Percentiles rank a stretch among this genome's conserved stretches.
These are phyloP conservation scores for Clavispora santaluciae DNA, from an alignment of 805 yeast species.

Conservation along the genomic window DNA sequence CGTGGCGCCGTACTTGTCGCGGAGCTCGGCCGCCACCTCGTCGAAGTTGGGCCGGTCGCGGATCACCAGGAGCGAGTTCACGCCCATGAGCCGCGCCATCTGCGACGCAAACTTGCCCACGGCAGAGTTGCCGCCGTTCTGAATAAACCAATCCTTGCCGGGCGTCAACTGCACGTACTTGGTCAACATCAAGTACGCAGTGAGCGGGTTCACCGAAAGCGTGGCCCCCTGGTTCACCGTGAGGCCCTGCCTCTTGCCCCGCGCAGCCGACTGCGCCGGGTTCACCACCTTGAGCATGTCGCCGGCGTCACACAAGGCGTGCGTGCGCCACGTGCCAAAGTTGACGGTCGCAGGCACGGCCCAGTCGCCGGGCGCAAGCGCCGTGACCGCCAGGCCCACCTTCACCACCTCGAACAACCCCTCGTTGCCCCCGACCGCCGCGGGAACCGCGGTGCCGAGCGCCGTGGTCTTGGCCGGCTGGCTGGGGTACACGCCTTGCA, in stretches of 20 bases:
- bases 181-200: slow-evolving; percentile 85
- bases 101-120: slow-evolving; percentile 92
- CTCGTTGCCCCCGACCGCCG: slow-evolving; percentile 19
- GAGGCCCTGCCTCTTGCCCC: slow-evolving; percentile 29
- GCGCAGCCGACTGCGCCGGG: slow-evolving; percentile 41
- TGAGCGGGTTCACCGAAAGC: slow-evolving; percentile 84
- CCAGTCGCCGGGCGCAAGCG: slow-evolving; percentile 59
- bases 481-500: slow-evolving; percentile 44
- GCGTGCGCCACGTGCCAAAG: slow-evolving; percentile 93
- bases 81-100: slow-evolving; percentile 70
- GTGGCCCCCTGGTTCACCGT: slow-evolving; percentile 71
- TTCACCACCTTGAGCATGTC: slow-evolving; percentile 57
- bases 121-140: slow-evolving; percentile 94
- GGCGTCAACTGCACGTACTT: slow-evolving; percentile 56
- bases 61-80: slow-evolving; percentile 81
- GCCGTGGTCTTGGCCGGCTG: slow-evolving; percentile 46
- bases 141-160: slow-evolving; percentile 84
- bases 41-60: slow-evolving; percentile 80
- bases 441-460: slow-evolving; percentile 46
- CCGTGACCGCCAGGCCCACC: slow-evolving; percentile 14
- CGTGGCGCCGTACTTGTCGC: slow-evolving; percentile 67
- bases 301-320: slow-evolving; percentile 47
- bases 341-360: slow-evolving; percentile 72
- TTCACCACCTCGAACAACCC: slow-evolving; percentile 17
- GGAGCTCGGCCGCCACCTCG: slow-evolving; percentile 49